Evolutionary conservation across 2,329 filamentous ascomycete species (phyloP).

Genomic region (Chrysoporthe cubensis): DNA sequence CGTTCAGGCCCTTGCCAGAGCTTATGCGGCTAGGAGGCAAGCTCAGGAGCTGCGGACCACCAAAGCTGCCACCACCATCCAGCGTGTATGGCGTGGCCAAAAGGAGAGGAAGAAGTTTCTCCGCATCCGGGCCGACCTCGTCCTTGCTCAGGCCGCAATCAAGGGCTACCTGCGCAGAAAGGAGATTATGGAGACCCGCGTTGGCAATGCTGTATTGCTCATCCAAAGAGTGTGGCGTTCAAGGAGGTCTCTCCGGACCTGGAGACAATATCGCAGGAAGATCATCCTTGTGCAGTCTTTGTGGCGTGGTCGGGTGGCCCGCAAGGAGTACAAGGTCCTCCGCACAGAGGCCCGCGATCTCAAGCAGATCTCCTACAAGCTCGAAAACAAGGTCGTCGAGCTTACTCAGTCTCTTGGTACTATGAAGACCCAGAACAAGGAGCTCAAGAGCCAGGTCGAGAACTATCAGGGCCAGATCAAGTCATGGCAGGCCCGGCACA

Average conservation of each 20-base stretch:
- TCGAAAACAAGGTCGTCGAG: conserved; percentile 99
- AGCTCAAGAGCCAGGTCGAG: conserved; percentile 83
- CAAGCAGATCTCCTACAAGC: conserved; percentile 99
- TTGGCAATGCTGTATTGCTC: conserved; percentile 86
- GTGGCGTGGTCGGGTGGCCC: conserved; percentile 84
- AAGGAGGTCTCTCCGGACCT: conserved; percentile 75
- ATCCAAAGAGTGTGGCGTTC: conserved; percentile 93
- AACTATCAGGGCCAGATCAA: conserved; percentile 96
- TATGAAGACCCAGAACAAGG: conserved; percentile 94
- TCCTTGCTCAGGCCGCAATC: conserved; percentile 85
- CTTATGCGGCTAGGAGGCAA: conserved; percentile 74
- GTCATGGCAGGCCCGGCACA: conserved; percentile 92
- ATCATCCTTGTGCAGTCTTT: conserved; percentile 88
- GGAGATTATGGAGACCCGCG: conserved; percentile 89
- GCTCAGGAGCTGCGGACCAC: conserved; percentile 81
- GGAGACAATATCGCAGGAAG: conserved; percentile 89
- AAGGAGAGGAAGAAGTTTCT: conserved; percentile 85
- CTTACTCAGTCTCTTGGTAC: conserved; percentile 91
- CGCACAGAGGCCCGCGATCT: conserved; percentile 96
- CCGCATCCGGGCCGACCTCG: conserved; percentile 78
- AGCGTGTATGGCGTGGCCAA: conserved; percentile 91
- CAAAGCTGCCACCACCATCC: conserved; percentile 91
- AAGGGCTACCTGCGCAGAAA: conserved; percentile 92
- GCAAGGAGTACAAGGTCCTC: conserved; percentile 83
- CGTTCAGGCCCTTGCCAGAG: conserved; percentile 79